Base-by-base conservation (phyloP, 208 protist genomes). In the Phytomonas sp. region DNA sequence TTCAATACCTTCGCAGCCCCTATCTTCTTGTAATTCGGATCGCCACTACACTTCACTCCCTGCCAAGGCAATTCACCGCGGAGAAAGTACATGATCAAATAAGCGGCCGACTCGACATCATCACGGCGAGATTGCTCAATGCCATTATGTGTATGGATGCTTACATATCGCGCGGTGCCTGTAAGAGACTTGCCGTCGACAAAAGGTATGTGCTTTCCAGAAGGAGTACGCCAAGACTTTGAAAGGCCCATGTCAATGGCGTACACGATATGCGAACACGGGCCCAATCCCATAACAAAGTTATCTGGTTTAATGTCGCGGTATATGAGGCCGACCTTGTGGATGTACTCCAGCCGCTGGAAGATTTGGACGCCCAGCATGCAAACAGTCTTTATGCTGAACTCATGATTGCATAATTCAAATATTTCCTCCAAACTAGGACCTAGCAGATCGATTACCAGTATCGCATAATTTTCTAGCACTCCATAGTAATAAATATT, bases 371-470 rank as follows among this genome's bases (percentile, higher is more conserved):
- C 91, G 29, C 93, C 96, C 9, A 99, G 66, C 92, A 98, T 98
- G 59, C 97, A 83, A 40, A 98, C 90, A 28, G 97, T 99, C 78
- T 99, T 99, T 0, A 96, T 17, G 20, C 62, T 88, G 74, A 99
- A 98, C 32, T 76, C 79, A 15, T 84, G 78, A 26, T 79, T 71
- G 74, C 94, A 98, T 62, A 95, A 84, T 37, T 93, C 96, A 72
- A 99, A 99, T 7, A 99, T 77, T 73, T 99, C 98, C 71, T 99
- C 98, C 13, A 99, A 83, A 62, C 83, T 96, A 13, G 98, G 98
- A 0, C 99, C 99, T 0, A 99, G 84, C 11, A 99, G 79, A 61
- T 99, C 98, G 82, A 99, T 99, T 29, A 99, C 98, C 83, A 99
- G 96, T 15, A 99, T 97, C 68, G 99, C 98, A 77, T 99, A 99